phyloP scores from a whole-genome alignment of 1,284 basidiomycete genomes.

The Trichosporon sp. region DNA sequence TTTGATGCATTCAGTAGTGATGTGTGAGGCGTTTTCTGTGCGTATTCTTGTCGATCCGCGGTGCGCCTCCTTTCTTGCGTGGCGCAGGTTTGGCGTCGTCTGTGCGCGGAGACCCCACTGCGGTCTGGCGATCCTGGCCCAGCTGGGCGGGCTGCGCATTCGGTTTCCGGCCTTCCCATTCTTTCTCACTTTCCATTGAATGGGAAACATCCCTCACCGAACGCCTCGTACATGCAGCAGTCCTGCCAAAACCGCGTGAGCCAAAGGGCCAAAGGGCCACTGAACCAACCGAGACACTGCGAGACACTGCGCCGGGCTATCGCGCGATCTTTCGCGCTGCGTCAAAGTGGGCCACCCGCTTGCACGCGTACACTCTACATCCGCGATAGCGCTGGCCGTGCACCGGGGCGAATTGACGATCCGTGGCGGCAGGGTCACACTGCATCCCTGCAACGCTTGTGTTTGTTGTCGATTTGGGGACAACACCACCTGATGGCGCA shows the following conservation, averaged over 20 bases:
- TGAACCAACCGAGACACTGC: no score
- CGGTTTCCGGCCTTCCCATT: not conserved
- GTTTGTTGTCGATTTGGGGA: no score
- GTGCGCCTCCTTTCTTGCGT: not conserved
- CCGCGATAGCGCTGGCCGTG: not conserved
- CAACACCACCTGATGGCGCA: no score
- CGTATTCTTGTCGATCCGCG: constrained; percentile 5
- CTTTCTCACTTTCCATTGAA: not conserved
- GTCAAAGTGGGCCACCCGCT: no score
- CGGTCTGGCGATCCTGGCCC: no score
- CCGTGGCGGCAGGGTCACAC: not conserved
- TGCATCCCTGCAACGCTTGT: no score
- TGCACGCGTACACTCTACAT: not conserved
- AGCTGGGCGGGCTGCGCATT: not conserved
- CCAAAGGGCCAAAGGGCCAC: no score
- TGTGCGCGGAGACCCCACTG: constrained; percentile 2
- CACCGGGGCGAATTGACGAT: not conserved
- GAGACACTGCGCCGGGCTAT: no score
- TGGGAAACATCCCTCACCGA: not conserved
- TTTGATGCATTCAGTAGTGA: not conserved
- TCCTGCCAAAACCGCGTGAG: not conserved
- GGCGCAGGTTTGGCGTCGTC: constrained; percentile 5
- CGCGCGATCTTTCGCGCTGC: no score
- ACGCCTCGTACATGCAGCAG: not conserved
- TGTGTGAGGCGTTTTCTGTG: not conserved